These are phyloP conservation scores for Myrica gale DNA, from an alignment of 306 rosid species.

Conservation along the genomic window DNA sequence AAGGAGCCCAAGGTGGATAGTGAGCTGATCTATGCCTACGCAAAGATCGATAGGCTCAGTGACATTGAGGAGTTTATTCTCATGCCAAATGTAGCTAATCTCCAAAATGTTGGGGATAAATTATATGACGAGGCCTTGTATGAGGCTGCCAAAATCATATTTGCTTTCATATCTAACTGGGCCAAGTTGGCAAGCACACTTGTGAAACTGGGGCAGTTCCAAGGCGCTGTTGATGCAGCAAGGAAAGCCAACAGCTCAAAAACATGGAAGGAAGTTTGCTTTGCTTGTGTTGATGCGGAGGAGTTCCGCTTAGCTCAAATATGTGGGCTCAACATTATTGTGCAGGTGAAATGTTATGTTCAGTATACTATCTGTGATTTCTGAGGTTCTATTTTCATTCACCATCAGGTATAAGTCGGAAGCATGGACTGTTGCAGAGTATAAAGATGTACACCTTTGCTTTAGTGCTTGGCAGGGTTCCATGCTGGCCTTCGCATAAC, in stretches of 20 bases:
- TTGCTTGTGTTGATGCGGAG: constrained; percentile 98
- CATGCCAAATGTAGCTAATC: constrained; percentile 98
- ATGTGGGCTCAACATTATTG: constrained; percentile 94
- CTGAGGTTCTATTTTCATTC: constrained; percentile 13
- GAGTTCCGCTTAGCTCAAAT: constrained; percentile 99
- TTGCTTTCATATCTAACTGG: constrained; percentile 94
- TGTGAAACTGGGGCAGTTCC: constrained; percentile 91
- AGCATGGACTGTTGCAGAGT: constrained; percentile 14
- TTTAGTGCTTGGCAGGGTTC: constrained; percentile 22
- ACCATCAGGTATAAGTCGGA: constrained; percentile 16
- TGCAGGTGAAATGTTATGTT: constrained; percentile 61
- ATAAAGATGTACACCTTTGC: constrained; percentile 20
- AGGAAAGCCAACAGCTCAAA: constrained; percentile 97
- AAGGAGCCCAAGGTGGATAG: constrained; percentile 98
- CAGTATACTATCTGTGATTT: constrained; percentile 12
- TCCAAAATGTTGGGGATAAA: constrained; percentile 92
- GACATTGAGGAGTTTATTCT: constrained; percentile 97
- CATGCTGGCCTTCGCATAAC: neutral
- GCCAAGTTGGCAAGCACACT: constrained; percentile 95
- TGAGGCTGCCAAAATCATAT: constrained; percentile 97
- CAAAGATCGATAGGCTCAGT: constrained; percentile 91
- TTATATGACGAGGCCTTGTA: constrained; percentile 90
- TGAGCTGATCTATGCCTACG: constrained; percentile 97
- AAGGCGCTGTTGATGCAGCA: constrained; percentile 99
- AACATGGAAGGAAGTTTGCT: constrained; percentile 99